A percentile compares a stretch with the other conserved stretches of the same genome.
Evolutionary conservation across 2,329 filamentous ascomycete species (phyloP).

Genomic region (Epichloe gansuensis): DNA sequence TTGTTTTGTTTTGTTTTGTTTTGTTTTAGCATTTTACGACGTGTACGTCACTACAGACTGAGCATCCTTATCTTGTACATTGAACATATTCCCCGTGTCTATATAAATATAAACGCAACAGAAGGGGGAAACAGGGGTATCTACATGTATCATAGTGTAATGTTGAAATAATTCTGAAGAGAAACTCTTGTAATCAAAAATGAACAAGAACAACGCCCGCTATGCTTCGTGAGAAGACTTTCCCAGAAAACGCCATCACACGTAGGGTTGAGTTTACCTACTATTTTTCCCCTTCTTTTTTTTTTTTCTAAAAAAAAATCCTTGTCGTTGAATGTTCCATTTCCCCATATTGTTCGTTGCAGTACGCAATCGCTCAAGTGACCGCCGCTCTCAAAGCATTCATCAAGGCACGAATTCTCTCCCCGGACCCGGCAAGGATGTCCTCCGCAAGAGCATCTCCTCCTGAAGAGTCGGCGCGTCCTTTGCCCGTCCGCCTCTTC

Average conservation of each 20-base stretch:
- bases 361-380: neutral
- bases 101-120: neutral
- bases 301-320: too few relatives aligned
- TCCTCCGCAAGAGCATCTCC: slow-evolving; percentile 29
- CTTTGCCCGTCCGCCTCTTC: slow-evolving; percentile 24
- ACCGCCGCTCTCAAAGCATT: slow-evolving; percentile 18
- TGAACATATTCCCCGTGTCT: neutral
- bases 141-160: neutral
- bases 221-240: neutral
- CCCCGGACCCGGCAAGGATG: slow-evolving; percentile 30
- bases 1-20: too few relatives aligned
- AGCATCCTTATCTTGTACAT: neutral
- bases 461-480: slow-evolving; percentile 16
- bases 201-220: neutral
- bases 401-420: slow-evolving; percentile 29
- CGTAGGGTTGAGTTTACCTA: neutral
- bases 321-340: too few relatives aligned
- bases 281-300: too few relatives aligned
- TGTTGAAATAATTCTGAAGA: neutral
- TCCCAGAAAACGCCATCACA: neutral
- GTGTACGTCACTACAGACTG: too few relatives aligned
- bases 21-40: too few relatives aligned
- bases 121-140: neutral
- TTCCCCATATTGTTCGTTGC: too few relatives aligned
- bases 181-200: neutral